Percentiles rank a stretch among this genome's conserved stretches.
Evolutionary conservation across 345 rosid genomes (phyloP).

Genomic region (Gossypium arboreum): DNA sequence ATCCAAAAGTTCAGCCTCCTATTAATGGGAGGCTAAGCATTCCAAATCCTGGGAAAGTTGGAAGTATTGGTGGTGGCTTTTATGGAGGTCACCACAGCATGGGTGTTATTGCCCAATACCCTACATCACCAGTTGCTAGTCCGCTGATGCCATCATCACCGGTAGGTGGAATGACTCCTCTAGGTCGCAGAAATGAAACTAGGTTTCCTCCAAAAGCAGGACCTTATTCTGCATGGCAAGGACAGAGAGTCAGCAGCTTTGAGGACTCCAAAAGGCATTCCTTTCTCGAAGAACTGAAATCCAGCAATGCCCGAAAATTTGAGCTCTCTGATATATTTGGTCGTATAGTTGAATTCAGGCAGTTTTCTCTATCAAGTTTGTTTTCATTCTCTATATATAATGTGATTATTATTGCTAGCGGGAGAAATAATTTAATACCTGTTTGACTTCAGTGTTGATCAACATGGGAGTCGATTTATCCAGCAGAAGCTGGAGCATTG

Average conservation of each 20-base stretch:
- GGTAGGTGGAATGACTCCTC: slow-evolving; percentile 45
- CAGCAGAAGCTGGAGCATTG: slow-evolving; percentile 94
- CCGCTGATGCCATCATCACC: slow-evolving; percentile 74
- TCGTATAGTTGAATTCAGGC: slow-evolving; percentile 90
- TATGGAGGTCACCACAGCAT: slow-evolving; percentile 54
- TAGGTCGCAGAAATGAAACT: slow-evolving; percentile 56
- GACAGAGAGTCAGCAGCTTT: slow-evolving; percentile 53
- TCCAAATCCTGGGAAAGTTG: slow-evolving; percentile 52
- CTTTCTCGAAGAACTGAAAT: slow-evolving; percentile 89
- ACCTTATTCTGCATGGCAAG: slow-evolving; percentile 77
- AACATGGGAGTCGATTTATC: slow-evolving; percentile 98
- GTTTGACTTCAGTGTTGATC: slow-evolving; percentile 71
- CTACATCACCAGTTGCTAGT: slow-evolving; percentile 60
- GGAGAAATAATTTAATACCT: slow-evolving; percentile 18
- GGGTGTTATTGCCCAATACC: slow-evolving; percentile 62
- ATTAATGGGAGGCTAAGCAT: slow-evolving; percentile 41
- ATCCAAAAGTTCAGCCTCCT: slow-evolving; percentile 50
- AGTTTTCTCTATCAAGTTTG: slow-evolving; percentile 30
- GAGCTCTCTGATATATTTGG: slow-evolving; percentile 84
- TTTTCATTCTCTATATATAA: slow-evolving; percentile 12
- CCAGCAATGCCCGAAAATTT: slow-evolving; percentile 73
- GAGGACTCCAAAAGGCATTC: slow-evolving; percentile 65
- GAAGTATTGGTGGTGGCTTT: slow-evolving; percentile 33
- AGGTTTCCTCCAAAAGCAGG: slow-evolving; percentile 54
- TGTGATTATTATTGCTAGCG: slow-evolving; percentile 1